Conservation (phyloP, 169 alveolate species). For the Plasmodium gonderi region DNA sequence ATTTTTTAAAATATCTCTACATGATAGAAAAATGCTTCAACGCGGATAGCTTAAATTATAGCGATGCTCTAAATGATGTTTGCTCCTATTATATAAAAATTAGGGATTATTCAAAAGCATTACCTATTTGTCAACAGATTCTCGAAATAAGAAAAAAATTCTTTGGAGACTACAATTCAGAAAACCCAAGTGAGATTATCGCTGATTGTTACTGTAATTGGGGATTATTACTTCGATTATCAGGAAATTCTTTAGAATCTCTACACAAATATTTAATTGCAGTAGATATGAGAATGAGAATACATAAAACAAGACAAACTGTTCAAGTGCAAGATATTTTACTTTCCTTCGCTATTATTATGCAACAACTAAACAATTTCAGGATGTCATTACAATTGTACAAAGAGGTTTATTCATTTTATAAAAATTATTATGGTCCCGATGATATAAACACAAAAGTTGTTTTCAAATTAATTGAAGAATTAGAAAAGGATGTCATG, state of each 20-base stretch:
- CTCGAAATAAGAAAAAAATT: conserved; percentile 80
- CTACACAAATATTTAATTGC: conserved; percentile 86
- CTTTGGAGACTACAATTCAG: conserved; percentile 83
- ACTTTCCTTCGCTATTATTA: conserved; percentile 87
- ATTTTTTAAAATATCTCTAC: conserved; percentile 67
- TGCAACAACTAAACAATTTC: conserved; percentile 86
- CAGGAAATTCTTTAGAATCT: conserved; percentile 86
- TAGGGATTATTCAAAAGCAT: conserved; percentile 82
- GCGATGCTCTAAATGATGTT: conserved; percentile 83
- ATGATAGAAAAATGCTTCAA: conserved; percentile 44
- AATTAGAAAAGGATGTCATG: conserved; percentile 46
- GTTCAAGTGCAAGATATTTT: conserved; percentile 86
- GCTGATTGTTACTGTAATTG: conserved; percentile 89
- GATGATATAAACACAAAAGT: conserved; percentile 84
- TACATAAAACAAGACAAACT: conserved; percentile 82
- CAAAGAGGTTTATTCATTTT: conserved; percentile 85
- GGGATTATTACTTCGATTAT: conserved; percentile 84
- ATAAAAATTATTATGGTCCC: conserved; percentile 83
- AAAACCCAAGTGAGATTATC: conserved; percentile 82
- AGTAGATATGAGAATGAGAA: conserved; percentile 89
- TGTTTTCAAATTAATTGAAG: conserved; percentile 79
- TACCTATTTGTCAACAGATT: conserved; percentile 78
- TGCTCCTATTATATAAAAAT: conserved; percentile 79
- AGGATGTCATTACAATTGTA: conserved; percentile 85
- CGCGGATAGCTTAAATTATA: conserved; percentile 67